Conservation (phyloP, 306 rosid species). For the Senna siamea region DNA sequence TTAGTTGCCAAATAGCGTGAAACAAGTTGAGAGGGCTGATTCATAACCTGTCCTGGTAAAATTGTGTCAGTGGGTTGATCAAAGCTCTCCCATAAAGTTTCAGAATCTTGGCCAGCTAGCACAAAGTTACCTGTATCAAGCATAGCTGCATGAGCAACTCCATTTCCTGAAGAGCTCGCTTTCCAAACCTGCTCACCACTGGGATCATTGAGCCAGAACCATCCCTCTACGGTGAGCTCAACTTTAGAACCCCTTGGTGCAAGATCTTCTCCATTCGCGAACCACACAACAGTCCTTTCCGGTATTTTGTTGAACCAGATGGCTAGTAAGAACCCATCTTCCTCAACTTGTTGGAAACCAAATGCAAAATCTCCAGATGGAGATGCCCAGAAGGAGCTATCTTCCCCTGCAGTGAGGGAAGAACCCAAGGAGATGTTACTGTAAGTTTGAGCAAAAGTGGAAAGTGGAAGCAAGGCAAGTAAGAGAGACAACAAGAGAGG, state of each 20-base stretch:
- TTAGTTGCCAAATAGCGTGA: conserved; percentile 36
- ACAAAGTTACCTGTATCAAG: conserved; percentile 44
- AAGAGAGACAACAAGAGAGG: background rate
- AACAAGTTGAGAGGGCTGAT: conserved; percentile 32
- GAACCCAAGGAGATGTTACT: conserved; percentile 29
- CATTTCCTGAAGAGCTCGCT: background rate
- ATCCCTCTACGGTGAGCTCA: conserved; percentile 35
- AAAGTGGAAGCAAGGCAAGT: conserved; percentile 4
- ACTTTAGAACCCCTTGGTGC: conserved; percentile 44
- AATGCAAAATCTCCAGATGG: conserved; percentile 55
- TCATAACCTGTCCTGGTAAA: conserved; percentile 50
- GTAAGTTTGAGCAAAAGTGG: conserved; percentile 24
- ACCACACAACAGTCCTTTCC: conserved; percentile 53
- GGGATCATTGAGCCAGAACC: conserved; percentile 40
- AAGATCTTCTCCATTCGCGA: conserved; percentile 29
- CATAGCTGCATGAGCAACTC: conserved; percentile 29
- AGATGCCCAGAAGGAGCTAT: conserved; percentile 31
- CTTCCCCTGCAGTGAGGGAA: conserved; percentile 34
- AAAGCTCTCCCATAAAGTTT: conserved; percentile 51
- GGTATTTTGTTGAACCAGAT: conserved; percentile 54
- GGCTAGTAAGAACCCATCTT: conserved; percentile 46
- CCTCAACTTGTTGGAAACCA: conserved; percentile 39
- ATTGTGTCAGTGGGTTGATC: conserved; percentile 54
- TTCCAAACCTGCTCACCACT: conserved; percentile 36
- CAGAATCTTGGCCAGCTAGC: conserved; percentile 14